Evolutionary conservation across 441 rosid genomes (phyloP), one percentile per base, ranked within the genome.

Genomic region (Populus hybrid): DNA sequence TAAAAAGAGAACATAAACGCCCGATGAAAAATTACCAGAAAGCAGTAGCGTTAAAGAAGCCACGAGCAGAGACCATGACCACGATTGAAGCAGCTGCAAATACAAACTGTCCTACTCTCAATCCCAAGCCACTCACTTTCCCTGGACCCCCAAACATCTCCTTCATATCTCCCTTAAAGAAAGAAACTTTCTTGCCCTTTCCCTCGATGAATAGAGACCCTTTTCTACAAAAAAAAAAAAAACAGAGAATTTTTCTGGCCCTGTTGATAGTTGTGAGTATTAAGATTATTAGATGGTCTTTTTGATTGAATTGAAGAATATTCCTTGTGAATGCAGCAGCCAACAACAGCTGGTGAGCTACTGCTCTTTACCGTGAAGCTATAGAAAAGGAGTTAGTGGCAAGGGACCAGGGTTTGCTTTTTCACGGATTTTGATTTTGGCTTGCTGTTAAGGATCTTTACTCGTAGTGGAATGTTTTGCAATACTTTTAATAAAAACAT

Each of bases 21-120:
- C 24, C 35, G 16, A n/a, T 29, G 68, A 59, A 40, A 33, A 26
- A 64, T 35, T 85, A 89, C 90, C 90, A 89, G 85, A 87, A 87
- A 73, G 90, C 90, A 76, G 92, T 87, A 76, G 82, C 80, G 71
- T 77, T 80, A 33, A 82, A 83, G 81, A 89, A 87, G 72, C 84
- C 87, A 68, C 64, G 76, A 67, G 86, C 80, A 73, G 87, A 85
- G 24, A 84, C 84, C 92, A 89, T 89, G 68, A 84, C 77, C 11
- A 81, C 87, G 75, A 84, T 82, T 11, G 90, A 89, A 83, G 92
- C 87, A 72, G 86, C 90, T 21, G 90, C 89, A 77, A 84, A 84
- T 45, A 69, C 78, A 29, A 78, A 87, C 76, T 89, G 92, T 67
- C 89, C 92, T 2, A 86, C 42, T 74, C 90, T 76, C 75, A 89